A percentile compares a stretch with the other conserved stretches of the same genome.
Conservation (phyloP, 2,329 filamentous ascomycete species). For the Stagonosporopsis rhizophila region DNA sequence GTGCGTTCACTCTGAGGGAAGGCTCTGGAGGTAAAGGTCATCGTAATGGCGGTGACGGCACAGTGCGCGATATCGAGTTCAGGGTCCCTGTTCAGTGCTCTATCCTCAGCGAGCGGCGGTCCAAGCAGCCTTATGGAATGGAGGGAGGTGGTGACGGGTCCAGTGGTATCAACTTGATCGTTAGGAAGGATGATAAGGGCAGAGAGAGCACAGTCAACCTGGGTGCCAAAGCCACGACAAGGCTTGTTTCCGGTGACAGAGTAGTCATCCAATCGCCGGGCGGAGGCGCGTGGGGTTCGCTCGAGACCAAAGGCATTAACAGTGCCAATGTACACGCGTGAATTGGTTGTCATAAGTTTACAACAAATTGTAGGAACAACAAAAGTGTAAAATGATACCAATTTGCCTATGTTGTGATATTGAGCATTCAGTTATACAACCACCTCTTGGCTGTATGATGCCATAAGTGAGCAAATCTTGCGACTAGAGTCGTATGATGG, state of each 20-base stretch:
- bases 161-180: conserved; percentile 8
- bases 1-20: conserved; percentile 2
- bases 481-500: too few species aligned
- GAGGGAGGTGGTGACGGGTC: conserved; percentile 1
- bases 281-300: too few species aligned
- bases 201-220: conserved; percentile 4
- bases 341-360: too few species aligned
- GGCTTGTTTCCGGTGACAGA: conserved; percentile 6
- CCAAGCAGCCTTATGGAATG: conserved; percentile 9
- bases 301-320: too few species aligned
- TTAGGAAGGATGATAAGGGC: conserved; percentile 5
- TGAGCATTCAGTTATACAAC: too few species aligned
- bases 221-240: conserved; percentile 7
- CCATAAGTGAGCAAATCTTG: too few species aligned
- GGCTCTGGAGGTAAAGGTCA: conserved; percentile 4
- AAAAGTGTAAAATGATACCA: too few species aligned
- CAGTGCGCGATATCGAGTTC: conserved; percentile 12
- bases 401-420: too few species aligned
- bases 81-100: conserved; percentile 4
- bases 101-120: conserved; percentile 6
- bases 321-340: too few species aligned
- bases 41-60: conserved; percentile 1
- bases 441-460: too few species aligned
- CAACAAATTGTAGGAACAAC: too few species aligned
- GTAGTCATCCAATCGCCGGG: neutral